Conservation (phyloP, 257 asterid species). For the Forsythia suspensa region DNA sequence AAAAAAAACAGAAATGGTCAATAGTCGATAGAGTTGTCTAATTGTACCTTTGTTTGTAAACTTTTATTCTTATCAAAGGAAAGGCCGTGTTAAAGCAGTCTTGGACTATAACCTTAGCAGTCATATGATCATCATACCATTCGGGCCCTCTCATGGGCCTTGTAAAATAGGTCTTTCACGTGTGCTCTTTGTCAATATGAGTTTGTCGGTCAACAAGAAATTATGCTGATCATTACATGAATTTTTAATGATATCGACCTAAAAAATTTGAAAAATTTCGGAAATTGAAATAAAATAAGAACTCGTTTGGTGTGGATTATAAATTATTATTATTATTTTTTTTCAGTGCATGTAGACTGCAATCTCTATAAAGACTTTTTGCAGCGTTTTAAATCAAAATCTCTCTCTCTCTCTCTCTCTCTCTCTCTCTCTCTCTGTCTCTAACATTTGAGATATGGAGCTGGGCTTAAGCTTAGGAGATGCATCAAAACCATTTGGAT, state of each 20-base stretch:
- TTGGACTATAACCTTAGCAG: neutral
- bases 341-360: neutral
- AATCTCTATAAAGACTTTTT: constrained; percentile 54
- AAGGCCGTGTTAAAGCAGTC: neutral
- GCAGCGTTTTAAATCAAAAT: constrained; percentile 29
- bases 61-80: neutral
- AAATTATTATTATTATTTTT: too few relatives aligned
- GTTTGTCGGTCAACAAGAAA: constrained; percentile 52
- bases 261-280: neutral
- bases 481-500: constrained; percentile 32
- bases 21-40: too few relatives aligned
- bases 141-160: constrained; percentile 14
- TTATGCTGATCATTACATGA: constrained; percentile 38
- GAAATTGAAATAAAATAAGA: neutral
- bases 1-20: too few relatives aligned
- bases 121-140: neutral
- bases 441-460: constrained; percentile 45
- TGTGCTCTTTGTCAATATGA: constrained; percentile 52
- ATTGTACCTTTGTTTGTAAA: too few relatives aligned
- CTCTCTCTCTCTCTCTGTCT: neutral
- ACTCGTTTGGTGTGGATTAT: too few relatives aligned
- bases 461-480: constrained; percentile 72
- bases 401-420: neutral
- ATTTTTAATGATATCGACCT: constrained; percentile 1
- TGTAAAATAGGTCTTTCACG: constrained; percentile 46